phyloP scores from a whole-genome alignment of 768 basidiomycete genomes.

The Boletus pseudopeckii region DNA sequence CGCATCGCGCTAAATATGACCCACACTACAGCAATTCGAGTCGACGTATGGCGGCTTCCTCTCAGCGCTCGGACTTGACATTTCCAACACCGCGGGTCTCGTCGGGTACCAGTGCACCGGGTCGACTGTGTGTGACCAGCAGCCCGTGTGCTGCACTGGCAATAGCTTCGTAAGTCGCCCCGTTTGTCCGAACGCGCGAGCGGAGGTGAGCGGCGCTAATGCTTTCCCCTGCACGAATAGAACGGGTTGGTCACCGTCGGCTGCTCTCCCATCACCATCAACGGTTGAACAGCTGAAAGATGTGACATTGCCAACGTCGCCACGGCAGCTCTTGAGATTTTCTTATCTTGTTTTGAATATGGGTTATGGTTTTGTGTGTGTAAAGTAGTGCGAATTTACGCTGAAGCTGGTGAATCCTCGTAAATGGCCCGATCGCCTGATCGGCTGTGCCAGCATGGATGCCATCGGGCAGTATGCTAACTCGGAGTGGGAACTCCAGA shows the following conservation, averaged over 20 bases:
- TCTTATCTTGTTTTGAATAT: not conserved
- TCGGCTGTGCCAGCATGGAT: too few relatives aligned
- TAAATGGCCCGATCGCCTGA: too few relatives aligned
- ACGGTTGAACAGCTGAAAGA: not conserved
- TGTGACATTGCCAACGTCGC: not conserved
- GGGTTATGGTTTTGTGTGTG: too few relatives aligned
- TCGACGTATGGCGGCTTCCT: not conserved
- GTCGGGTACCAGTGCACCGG: slow-evolving; percentile 10
- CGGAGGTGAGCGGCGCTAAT: not conserved
- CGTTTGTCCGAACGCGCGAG: too few relatives aligned
- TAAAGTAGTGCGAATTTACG: too few relatives aligned
- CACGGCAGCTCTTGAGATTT: not conserved
- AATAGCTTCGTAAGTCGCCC: slow-evolving; percentile 9
- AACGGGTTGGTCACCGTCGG: slow-evolving; percentile 12
- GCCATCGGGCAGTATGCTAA: too few relatives aligned
- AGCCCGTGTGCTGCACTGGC: slow-evolving; percentile 19
- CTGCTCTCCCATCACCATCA: slow-evolving; percentile 13
- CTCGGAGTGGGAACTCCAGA: too few relatives aligned
- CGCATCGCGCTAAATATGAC: not conserved
- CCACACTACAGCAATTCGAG: not conserved
- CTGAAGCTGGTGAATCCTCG: too few relatives aligned
- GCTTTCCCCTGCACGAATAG: not conserved
- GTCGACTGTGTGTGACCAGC: not conserved
- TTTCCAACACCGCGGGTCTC: not conserved
- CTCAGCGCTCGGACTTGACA: not conserved